phyloP scores from a whole-genome alignment of 1,139 yeast species.

The Saccharomycopsis hybrid region DNA sequence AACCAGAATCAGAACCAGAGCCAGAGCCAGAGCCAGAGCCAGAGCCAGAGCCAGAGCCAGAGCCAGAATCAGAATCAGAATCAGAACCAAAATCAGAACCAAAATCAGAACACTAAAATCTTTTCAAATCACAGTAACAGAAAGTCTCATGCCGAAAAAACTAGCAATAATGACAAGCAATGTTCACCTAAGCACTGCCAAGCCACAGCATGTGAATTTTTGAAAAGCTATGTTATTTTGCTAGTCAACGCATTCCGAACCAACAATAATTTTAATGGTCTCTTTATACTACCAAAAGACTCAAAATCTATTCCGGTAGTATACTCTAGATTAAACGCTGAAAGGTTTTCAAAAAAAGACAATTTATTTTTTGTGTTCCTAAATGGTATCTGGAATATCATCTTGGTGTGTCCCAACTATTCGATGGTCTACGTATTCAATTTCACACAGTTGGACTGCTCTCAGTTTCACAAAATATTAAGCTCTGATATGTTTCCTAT shows the following conservation, averaged over 20 bases:
- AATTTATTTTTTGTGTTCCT: conserved; percentile 4
- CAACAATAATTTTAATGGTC: conserved; percentile 1
- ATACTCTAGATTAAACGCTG: background rate
- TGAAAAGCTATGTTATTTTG: conserved; percentile 3
- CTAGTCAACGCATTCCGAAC: background rate
- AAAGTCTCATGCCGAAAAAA: no score
- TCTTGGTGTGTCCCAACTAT: conserved; percentile 1
- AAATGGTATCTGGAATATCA: conserved; percentile 10
- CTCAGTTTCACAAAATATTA: background rate
- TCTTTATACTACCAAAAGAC: conserved; percentile 6
- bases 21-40: no score
- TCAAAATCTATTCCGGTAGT: conserved; percentile 1
- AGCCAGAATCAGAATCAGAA: no score
- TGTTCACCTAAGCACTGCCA: no score
- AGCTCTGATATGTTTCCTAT: background rate
- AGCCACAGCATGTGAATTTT: background rate
- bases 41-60: no score
- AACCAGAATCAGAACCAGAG: no score
- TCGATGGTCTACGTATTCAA: conserved; percentile 6
- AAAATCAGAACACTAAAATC: no score
- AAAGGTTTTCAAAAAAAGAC: background rate
- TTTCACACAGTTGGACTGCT: conserved; percentile 7
- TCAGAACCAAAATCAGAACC: no score
- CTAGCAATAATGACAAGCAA: no score
- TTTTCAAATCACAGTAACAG: no score